Evolutionary conservation across 2,329 filamentous ascomycete species (phyloP), one percentile per base, ranked within the genome.

Genomic region (Botrytis tulipae): DNA sequence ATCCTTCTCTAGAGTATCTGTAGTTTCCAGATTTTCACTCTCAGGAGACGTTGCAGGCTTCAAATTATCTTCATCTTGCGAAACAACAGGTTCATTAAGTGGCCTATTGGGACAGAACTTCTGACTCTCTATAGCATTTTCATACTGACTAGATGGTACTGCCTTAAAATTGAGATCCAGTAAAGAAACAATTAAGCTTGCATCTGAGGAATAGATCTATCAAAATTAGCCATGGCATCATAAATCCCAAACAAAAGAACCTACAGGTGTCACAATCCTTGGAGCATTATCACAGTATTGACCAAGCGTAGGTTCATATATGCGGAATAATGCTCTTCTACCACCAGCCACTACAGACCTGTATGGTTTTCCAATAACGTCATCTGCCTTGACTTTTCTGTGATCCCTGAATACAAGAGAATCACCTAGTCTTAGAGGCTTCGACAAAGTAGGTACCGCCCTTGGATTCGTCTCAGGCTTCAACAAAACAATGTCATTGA

Each of bases 151-250:
- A 32, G 48, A 69, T 69, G 66, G 48, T 25, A 35, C 48, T 42
- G 66, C 48, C 10, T 6, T 18, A 25, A 32, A 69, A 57, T 95
- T 90, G 62, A 96, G 85, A 80, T 96, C 93, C 35, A 97, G 86
- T 37, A 95, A 85, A 1, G 89, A 92, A 54, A 94, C 90, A 70
- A 96, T 95, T 46, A 92, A 83, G 76, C 88, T 91, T 29, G 92
- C 91, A 82, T 95, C 93, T 73, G 89, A 87, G 25, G 92, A 90
- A 79, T 96, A 96, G 60, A 92, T 88, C 89, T 91, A 82, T 75
- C 20, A 48, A 40, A 51, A 9, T 63, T 20, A 70, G 32, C n/a
- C 60, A 14, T 8, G 46, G 4, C 25, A 62, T 8, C 9, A 29
- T 7, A 8, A 54, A 57, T 54, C 35, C 7, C 44, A 62, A 7